phyloP scores from a whole-genome alignment of 1,139 yeast genomes.

The Suhomyces wounanorum region DNA sequence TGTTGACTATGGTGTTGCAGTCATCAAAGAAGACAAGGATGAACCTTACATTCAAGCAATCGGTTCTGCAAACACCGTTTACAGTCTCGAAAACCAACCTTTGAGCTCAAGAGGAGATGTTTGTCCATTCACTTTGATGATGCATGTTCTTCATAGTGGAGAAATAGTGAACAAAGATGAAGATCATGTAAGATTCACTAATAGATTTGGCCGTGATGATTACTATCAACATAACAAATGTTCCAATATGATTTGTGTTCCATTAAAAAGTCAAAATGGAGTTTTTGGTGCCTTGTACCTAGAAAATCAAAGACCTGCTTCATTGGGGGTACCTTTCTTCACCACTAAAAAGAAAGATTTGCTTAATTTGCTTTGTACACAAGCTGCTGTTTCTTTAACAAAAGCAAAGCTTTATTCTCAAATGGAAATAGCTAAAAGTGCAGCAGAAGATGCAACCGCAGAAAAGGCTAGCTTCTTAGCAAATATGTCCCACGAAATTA shows the following conservation, averaged over 20 bases:
- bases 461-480: slow-evolving; percentile 61
- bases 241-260: slow-evolving; percentile 47
- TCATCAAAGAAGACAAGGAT: slow-evolving; percentile 30
- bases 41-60: slow-evolving; percentile 47
- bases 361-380: slow-evolving; percentile 50
- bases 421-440: slow-evolving; percentile 54
- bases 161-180: slow-evolving; percentile 39
- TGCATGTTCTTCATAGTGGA: slow-evolving; percentile 44
- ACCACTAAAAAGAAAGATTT: slow-evolving; percentile 41
- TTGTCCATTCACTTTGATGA: slow-evolving; percentile 47
- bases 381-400: slow-evolving; percentile 56
- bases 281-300: slow-evolving; percentile 52
- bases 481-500: slow-evolving; percentile 62
- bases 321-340: slow-evolving; percentile 22
- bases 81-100: slow-evolving; percentile 40
- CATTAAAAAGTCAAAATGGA: slow-evolving; percentile 47
- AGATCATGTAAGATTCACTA: slow-evolving; percentile 39
- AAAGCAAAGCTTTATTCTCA: slow-evolving; percentile 51
- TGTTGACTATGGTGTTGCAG: slow-evolving; percentile 50
- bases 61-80: slow-evolving; percentile 42
- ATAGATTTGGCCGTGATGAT: slow-evolving; percentile 39
- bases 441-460: slow-evolving; percentile 62
- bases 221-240: slow-evolving; percentile 41
- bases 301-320: slow-evolving; percentile 32
- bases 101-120: slow-evolving; percentile 44